Conservation (phyloP, 495 filamentous ascomycete species). For the Thozetella sp. region DNA sequence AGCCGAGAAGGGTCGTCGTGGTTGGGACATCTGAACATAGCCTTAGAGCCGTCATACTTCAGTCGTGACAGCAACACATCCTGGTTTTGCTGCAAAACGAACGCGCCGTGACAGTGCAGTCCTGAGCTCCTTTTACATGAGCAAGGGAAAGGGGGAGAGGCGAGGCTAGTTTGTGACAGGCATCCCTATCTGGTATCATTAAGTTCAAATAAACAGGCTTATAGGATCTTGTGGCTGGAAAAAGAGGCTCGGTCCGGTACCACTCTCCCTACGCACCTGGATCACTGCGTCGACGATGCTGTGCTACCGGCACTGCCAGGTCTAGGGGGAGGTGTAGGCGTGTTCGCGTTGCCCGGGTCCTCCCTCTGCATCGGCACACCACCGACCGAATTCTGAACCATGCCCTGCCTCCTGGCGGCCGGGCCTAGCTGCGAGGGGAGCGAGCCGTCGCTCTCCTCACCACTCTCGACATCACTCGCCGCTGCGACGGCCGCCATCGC, state of each 20-base stretch:
- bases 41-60: neutral
- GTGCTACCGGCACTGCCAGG: slow-evolving; percentile 42
- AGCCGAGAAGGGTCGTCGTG: neutral
- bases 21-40: neutral
- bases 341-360: slow-evolving; percentile 19
- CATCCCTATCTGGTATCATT: neutral
- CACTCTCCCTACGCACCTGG: too few relatives aligned
- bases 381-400: slow-evolving; percentile 29
- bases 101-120: too few relatives aligned
- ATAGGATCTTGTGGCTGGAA: neutral
- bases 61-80: neutral
- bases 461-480: slow-evolving; percentile 9
- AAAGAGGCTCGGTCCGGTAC: slow-evolving; percentile 1
- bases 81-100: too few relatives aligned
- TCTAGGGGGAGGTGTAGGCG: slow-evolving; percentile 36
- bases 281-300: slow-evolving; percentile 33
- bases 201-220: neutral
- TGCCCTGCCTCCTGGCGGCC: neutral
- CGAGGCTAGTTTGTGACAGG: too few relatives aligned
- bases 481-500: slow-evolving; percentile 20
- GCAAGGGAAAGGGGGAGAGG: too few relatives aligned
- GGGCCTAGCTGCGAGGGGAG: slow-evolving; percentile 4
- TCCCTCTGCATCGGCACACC: slow-evolving; percentile 49
- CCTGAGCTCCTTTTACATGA: too few relatives aligned
- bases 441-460: slow-evolving; percentile 8